Base-by-base conservation (phyloP, 345 rosid species). In the Sisymbrium irio region DNA sequence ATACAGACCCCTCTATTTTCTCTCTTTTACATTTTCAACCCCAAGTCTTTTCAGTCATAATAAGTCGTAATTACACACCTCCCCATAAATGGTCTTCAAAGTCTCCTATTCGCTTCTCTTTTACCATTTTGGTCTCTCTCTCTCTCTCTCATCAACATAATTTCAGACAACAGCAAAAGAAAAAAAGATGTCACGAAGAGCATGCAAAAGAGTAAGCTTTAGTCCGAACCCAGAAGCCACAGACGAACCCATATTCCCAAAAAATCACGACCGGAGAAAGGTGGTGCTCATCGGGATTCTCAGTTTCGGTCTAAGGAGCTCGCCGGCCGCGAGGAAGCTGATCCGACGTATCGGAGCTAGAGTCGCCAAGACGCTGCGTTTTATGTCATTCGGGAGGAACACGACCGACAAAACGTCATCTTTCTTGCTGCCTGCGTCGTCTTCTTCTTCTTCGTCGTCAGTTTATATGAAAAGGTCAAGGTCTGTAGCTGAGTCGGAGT, bases 401-500 rank as follows among this genome's bases (percentile, higher is more conserved):
- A 45, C 70, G n/a, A 44, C 17, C 10, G 54, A 47, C 5, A 88
- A 81, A 42, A 67, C 76, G 40, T 57, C 77, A 5, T 28, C 76
- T 13, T 71, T 35, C 4, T 7, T 62, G 22, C 39, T 60, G 7
- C 27, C 79, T 18, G 55, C 70, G 5, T 53, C 70, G 5, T 62
- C 69, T 0, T 56, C 82, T 1, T 84, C 81, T 71, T 83, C 83
- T 40, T 78, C 89, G 51, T 77, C 88, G 0, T 70, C 88, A 0
- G 69, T 83, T 4, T 67, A 71, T 42, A 65, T 93, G 79, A 65
- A 73, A 20, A 89, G 98, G 80, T 88, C 96, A 42, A 77, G 88
- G 47, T 94, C 95, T 13, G 55, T 88, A n/a, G 83, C 79, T 13
- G 96, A 88, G n/a, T 79, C 91, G 17, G 96, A 94, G 49, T 89